phyloP scores from a whole-genome alignment of 371 early-diverging fungal species.

The Fennellomyces sp. region DNA sequence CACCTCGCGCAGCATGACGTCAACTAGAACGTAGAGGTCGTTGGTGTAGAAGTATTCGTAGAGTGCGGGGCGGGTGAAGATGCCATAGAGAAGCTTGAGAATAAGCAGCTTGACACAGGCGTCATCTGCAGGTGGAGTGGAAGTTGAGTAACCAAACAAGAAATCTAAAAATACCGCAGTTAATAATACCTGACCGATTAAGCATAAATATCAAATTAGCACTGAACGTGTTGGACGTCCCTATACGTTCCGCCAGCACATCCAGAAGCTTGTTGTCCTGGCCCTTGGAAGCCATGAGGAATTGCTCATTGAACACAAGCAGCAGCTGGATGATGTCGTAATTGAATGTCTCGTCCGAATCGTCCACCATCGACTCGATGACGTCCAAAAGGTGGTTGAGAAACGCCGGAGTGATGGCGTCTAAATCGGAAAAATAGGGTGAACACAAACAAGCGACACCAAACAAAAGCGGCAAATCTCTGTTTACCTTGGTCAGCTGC shows the following conservation, averaged over 20 bases:
- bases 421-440: constrained; percentile 17
- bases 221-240: constrained; percentile 76
- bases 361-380: constrained; percentile 71
- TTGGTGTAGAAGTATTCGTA: constrained; percentile 85
- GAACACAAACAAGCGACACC: neutral
- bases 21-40: constrained; percentile 82
- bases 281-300: constrained; percentile 52
- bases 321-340: constrained; percentile 71
- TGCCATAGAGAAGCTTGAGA: constrained; percentile 67
- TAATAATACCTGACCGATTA: constrained; percentile 74
- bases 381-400: constrained; percentile 63
- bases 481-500: constrained; percentile 60
- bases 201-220: constrained; percentile 86
- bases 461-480: neutral
- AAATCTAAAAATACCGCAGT: constrained; percentile 11
- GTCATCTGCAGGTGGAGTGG: constrained; percentile 53
- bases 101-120: constrained; percentile 69
- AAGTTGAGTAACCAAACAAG: neutral
- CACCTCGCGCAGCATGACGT: constrained; percentile 80
- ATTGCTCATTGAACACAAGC: constrained; percentile 73
- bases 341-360: constrained; percentile 73
- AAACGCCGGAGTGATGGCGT: constrained; percentile 43
- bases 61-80: constrained; percentile 64
- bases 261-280: constrained; percentile 57
- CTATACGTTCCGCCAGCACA: constrained; percentile 59